phyloP scores from a whole-genome alignment of 192 early-diverging fungal species.

The Coemansia sp. region DNA sequence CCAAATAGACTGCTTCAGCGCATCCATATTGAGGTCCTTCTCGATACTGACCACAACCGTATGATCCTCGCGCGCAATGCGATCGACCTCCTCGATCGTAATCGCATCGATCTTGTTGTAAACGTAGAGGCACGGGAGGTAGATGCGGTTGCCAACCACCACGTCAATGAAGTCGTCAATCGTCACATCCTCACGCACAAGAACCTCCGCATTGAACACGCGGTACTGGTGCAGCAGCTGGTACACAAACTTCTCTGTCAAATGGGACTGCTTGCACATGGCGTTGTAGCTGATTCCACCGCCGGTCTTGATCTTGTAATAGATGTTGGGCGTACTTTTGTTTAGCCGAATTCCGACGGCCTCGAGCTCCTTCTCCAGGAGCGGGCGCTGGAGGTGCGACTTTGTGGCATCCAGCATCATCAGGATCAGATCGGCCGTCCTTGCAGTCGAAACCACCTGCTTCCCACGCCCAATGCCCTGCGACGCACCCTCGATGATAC shows the following conservation, averaged over 20 bases:
- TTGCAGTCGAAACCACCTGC: constrained; percentile 96
- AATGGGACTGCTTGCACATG: constrained; percentile 79
- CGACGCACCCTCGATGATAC: constrained; percentile 97
- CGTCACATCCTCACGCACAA: constrained; percentile 94
- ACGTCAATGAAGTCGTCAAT: constrained; percentile 99
- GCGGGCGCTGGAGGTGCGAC: constrained; percentile 73
- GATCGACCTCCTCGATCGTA: constrained; percentile 92
- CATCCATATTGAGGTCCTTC: constrained; percentile 88
- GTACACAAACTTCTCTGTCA: constrained; percentile 91
- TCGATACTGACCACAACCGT: constrained; percentile 93
- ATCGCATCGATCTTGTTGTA: constrained; percentile 99
- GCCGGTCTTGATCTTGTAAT: constrained; percentile 96
- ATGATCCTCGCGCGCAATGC: constrained; percentile 83
- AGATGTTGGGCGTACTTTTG: constrained; percentile 83
- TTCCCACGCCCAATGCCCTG: constrained; percentile 97
- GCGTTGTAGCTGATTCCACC: constrained; percentile 96
- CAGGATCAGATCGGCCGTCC: constrained; percentile 93
- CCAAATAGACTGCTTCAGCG: constrained; percentile 90
- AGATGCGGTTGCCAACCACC: constrained; percentile 96
- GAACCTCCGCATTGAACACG: constrained; percentile 96
- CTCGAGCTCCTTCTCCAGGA: constrained; percentile 92
- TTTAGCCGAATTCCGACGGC: constrained; percentile 96
- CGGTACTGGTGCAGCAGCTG: constrained; percentile 95
- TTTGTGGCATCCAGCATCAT: constrained; percentile 99
- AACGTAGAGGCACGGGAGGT: constrained; percentile 92